Evolutionary conservation across 306 rosid species (phyloP), one percentile per base, ranked within the genome.

Genomic region (Inga laurina): DNA sequence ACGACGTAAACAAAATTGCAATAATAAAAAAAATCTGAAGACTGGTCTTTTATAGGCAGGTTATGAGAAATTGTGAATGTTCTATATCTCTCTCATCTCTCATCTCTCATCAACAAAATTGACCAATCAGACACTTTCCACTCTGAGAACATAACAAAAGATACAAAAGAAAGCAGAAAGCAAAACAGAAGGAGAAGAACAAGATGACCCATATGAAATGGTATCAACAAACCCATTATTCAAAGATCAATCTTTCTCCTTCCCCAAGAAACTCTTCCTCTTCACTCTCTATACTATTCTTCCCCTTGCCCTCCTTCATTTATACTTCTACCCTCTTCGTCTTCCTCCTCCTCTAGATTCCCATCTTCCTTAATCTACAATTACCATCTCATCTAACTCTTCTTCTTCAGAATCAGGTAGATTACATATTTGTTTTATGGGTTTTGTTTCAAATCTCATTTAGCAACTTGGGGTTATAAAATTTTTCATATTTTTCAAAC

Each of bases 251-350:
- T 16, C 66, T 19, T 8, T 72, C 18, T 82, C 77, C 64, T 74
- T 87, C 59, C 51, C 87, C 21, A 92, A 79, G 76, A 94, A 82
- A 78, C 81, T 94, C 81, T 56, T 92, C 34, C 90, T 92, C 4
- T 93, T 90, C 86, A 37, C 86, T 46, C 77, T 95, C 65, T 95
- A 84, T 66, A 90, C 91, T 79, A 66, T 93, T 7, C 87, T 92
- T 73, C 97, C 97, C 48, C 1, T 95, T n/a, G 93, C 89, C 75
- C 83, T 95, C 14, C 72, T 95, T 81, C 89, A 94, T 12, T 84
- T 95, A 2, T 95, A 82, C 81, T 87, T 89, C 6, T 87, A 87
- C 87, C 93, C 97, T 62, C 78, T 89, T 3, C 80, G 83, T 32
- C 80, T 89, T 72, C 91, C 88, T 67, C 59, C 67, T 3, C 75